phyloP scores from a whole-genome alignment of 495 filamentous ascomycete species.

The Talaromyces adpressus region DNA sequence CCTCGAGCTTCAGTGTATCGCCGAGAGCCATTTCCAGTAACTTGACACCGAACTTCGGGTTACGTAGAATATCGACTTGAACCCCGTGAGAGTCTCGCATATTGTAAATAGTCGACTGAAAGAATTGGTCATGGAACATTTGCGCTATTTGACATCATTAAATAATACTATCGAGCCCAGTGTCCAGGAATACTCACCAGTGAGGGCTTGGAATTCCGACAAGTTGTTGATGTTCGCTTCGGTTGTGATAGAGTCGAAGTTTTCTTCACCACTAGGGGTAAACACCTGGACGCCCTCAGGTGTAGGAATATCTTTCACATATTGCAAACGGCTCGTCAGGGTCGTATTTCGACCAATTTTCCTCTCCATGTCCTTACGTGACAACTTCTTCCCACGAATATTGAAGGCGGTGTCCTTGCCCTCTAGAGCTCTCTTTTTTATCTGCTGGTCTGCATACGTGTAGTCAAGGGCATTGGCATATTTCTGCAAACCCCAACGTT shows the following conservation, averaged over 20 bases:
- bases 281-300: conserved; percentile 5
- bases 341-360: conserved; percentile 2
- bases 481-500: background rate
- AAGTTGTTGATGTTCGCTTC: no score
- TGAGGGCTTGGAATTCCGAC: no score
- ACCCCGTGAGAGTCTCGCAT: no score
- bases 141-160: no score
- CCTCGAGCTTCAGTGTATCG: background rate
- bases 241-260: no score
- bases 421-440: background rate
- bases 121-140: no score
- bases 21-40: background rate
- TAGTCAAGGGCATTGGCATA: background rate
- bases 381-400: background rate
- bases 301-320: background rate
- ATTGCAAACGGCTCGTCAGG: background rate
- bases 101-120: no score
- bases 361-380: no score
- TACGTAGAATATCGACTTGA: background rate
- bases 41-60: background rate
- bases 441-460: background rate
- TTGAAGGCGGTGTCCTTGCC: background rate
- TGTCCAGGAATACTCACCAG: no score
- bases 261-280: background rate
- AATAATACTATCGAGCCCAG: no score